These are phyloP conservation scores for Abrus precatorius DNA, from an alignment of 306 rosid species.

Conservation along the genomic window DNA sequence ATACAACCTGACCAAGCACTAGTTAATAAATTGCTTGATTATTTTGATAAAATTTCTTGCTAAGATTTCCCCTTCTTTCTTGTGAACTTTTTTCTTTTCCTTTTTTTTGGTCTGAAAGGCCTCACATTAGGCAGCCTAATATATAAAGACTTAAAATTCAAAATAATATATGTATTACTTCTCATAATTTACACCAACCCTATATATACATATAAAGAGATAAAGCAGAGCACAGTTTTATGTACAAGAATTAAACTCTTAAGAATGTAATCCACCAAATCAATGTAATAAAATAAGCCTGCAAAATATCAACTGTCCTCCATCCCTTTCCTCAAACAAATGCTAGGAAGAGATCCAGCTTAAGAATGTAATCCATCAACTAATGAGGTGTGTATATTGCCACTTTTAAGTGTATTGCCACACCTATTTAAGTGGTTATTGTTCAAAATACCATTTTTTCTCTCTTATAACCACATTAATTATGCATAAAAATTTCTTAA, in stretches of 20 bases:
- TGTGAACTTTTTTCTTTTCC: not conserved
- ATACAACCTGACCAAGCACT: constrained; percentile 27
- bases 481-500: no score
- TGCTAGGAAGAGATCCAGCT: constrained; percentile 30
- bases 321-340: constrained; percentile 11
- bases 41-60: constrained; percentile 20
- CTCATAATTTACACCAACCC: constrained; percentile 14
- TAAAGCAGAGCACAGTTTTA: constrained; percentile 25
- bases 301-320: constrained; percentile 10
- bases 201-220: constrained; percentile 5
- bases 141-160: constrained; percentile 5
- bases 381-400: not conserved
- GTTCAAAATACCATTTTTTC: no score
- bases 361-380: constrained; percentile 31
- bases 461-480: no score
- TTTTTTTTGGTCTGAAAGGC: not conserved
- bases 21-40: constrained; percentile 26
- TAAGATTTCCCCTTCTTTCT: constrained; percentile 28
- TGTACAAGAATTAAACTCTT: constrained; percentile 20
- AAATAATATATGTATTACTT: not conserved
- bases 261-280: constrained; percentile 32
- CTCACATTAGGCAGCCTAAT: not conserved
- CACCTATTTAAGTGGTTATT: no score
- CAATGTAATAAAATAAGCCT: constrained; percentile 6
- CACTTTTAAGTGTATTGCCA: no score